Evolutionary conservation across 2,329 filamentous ascomycete species (phyloP), one percentile per base, ranked within the genome.

Genomic region (Cercospora canescens): DNA sequence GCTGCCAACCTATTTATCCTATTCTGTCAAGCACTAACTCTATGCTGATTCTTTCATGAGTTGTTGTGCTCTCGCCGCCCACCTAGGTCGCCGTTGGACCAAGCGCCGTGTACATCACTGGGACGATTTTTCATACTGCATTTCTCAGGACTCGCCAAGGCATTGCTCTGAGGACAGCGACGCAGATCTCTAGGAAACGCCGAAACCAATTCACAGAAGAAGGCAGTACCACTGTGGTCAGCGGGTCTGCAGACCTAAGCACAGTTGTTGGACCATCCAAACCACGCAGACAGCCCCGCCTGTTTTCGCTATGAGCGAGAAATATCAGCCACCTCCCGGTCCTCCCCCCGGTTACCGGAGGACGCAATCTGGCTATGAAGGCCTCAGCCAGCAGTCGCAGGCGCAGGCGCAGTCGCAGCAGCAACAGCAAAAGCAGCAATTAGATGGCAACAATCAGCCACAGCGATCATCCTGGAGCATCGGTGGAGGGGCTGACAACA

Each of bases 91-190:
- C n/a, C 30, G 45, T 45, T 18, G 48, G 32, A 54, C 30, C n/a
- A 26, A 24, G n/a, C 59, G n/a, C 18, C 11, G 28, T 37, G 41
- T 34, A 54, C 9, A 32, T 37, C 69, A 72, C 59, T 73, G 68
- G 68, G 67, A 69, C 35, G 70, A 73, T 65, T 74, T 74, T 68
- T 72, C 72, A 41, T 74, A 69, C 63, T 63, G 63, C 50, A 63
- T 63, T 26, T 69, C 67, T 26, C 68, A 72, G 41, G 52, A 60
- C n/a, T 66, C 60, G 21, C 56, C 4, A 32, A 50, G 39, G 32
- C 48, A 6, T n/a, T 21, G 35, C 48, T 62, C 60, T 37, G 30
- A 39, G 35, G 48, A 39, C 60, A 62, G 60, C 21, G 48, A 56
- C 45, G 11, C 37, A 60, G 48, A 62, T 1, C 41, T 39, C 54